phyloP scores from a whole-genome alignment of 208 protist genomes.

The Crithidia bombi region DNA sequence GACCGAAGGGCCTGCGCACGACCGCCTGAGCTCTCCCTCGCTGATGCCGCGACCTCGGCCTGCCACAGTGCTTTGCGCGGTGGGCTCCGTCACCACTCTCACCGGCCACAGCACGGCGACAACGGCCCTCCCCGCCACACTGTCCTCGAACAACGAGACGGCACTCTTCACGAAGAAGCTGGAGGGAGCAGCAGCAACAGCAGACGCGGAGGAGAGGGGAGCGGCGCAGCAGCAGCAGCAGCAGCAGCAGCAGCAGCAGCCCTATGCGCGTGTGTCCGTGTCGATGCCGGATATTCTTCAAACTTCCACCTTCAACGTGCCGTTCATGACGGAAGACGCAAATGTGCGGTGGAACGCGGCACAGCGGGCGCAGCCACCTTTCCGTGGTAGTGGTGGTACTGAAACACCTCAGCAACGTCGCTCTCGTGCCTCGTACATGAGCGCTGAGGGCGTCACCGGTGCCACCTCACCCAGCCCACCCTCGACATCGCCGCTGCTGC shows the following conservation, averaged over 20 bases:
- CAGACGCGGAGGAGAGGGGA: not conserved
- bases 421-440: not conserved
- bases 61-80: not conserved
- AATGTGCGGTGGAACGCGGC: slow-evolving; percentile 2
- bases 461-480: not conserved
- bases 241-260: not conserved
- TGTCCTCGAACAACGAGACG: not conserved
- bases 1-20: slow-evolving; percentile 15
- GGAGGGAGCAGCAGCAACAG: not conserved
- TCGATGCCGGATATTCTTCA: not conserved
- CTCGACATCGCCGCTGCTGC: not conserved
- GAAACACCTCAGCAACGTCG: not conserved
- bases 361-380: slow-evolving; percentile 6
- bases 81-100: not conserved
- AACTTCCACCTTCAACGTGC: not conserved
- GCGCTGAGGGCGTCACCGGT: not conserved
- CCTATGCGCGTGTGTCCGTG: not conserved
- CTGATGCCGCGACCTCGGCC: not conserved
- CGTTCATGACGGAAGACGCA: not conserved
- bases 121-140: not conserved
- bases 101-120: slow-evolving; percentile 6
- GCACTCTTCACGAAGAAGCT: not conserved
- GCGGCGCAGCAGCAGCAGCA: not conserved
- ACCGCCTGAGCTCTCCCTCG: not conserved
- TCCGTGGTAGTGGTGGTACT: too few relatives aligned